Conservation (phyloP, 306 rosid species). For the Rosa rugosa region DNA sequence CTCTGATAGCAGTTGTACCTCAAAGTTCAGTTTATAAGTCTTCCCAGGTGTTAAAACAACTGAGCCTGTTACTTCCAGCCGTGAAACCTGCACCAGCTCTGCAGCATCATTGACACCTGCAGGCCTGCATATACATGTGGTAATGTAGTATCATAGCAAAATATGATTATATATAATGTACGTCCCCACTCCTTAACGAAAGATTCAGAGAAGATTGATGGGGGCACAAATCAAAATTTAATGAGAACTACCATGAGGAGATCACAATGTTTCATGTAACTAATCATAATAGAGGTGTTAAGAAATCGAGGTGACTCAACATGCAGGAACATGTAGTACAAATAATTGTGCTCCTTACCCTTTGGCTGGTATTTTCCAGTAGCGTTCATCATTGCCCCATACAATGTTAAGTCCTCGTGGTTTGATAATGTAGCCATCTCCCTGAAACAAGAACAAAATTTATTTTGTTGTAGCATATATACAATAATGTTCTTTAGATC, state of each 20-base stretch:
- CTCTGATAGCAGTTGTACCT: slow-evolving; percentile 18
- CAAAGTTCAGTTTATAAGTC: slow-evolving; percentile 30
- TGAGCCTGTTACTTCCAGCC: slow-evolving; percentile 65
- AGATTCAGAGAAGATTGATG: too few species aligned
- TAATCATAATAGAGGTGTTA: not conserved
- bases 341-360: not conserved
- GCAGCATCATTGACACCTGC: not conserved
- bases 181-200: too few species aligned
- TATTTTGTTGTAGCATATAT: not conserved
- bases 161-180: not conserved
- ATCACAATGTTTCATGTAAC: not conserved
- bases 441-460: not conserved
- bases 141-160: not conserved
- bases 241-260: not conserved
- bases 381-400: slow-evolving; percentile 48
- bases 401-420: slow-evolving; percentile 33
- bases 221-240: too few species aligned
- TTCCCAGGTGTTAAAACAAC: fast-evolving
- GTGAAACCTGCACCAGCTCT: slow-evolving; percentile 64
- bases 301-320: not conserved
- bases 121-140: not conserved
- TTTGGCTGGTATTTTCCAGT: slow-evolving; percentile 28
- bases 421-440: not conserved
- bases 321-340: not conserved
- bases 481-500: too few species aligned